Base-by-base conservation (phyloP, 768 basidiomycete species). In the Pholiota conissans region DNA sequence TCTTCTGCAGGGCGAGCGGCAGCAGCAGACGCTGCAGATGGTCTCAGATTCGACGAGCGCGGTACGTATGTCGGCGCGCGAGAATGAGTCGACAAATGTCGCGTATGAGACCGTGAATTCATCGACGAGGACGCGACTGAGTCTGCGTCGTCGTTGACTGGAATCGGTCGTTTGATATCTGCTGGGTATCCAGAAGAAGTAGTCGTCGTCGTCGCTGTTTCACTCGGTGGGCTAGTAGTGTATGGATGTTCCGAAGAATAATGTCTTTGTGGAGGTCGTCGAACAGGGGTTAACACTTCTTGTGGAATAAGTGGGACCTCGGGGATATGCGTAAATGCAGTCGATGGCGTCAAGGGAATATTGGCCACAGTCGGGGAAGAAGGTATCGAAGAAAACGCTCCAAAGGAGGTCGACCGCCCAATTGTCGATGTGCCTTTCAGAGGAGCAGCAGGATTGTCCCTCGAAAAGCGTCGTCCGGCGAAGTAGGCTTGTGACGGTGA, bases 1-100 rank as follows among this genome's bases (percentile, higher is more conserved):
- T 61, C 51, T 27, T 61, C 58, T 16, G 58, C 48, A 16, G 50
- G 50, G 11, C 30, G 46, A 9, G 51, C 60, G 3, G 57, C 34
- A 2, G 45, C 61, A 4, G 57, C 34, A 2, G 45, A 59, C 30
- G 30, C 30, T 32, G 13, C 30, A 6, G 30, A 13, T 6, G 30
- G 6, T 52, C 63, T 62, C n/a, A 60, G 24, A 13, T 58, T 55
- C 5, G 63, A 54, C 10, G 63, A 54, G 16, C 62, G 59, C 6
- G 56, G 58, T 13, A 64, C 60, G 18, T 66, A 66, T 8, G 65
- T 63, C 1, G 65, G 65, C 22, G 61, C 63, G 3, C 62, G 60
- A 10, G 65, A 63, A 22, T 58, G 60, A 3, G 56, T 56, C 5
- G 65, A 63, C 28, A 58, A 18, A 10, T 49, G 59, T 18, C 61